Base-by-base conservation (phyloP, 2,329 filamentous ascomycete species). In the Aspergillus jensenii region DNA sequence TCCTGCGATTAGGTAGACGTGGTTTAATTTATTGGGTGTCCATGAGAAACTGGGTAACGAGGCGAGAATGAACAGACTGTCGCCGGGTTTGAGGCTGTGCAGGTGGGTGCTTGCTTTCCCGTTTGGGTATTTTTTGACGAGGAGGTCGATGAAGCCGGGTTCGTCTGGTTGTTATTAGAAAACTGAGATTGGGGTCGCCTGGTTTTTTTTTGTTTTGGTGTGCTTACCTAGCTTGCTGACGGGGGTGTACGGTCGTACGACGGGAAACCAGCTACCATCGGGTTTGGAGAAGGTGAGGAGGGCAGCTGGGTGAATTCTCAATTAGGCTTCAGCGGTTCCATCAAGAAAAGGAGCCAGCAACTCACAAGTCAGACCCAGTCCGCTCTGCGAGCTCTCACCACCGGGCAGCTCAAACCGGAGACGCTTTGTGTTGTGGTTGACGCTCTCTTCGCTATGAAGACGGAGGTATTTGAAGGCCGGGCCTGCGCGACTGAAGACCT, bases 121-220 rank as follows among this genome's bases (percentile, higher is more conserved):
- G 52, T 81, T 74, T 2, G 87, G 87, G 65, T 90, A 91, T 57
- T 82, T 78, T 72, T 90, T 91, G 14, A 91, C 81, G 46, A 90
- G 75, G 17, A 90, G 76, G 9, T 89, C 86, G 6, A 91, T 65
- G 56, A 77, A 78, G 6, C 87, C 87, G 2, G 79, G 78, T 39
- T 85, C 78, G 39, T 85, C 83, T 82, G 68, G 14, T 53, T 9
- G 15, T 59, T 53, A 40, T 53, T 46, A 27, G 17, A 25, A 33
- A 37, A 33, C 9, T 14, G 14, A 6, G 8, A 11, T 31, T 31
- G 27, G 45, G 43, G 11, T 15, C 7, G 21, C 3, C 21, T 7
- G 17, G 5, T 3, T 17, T 21, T 14, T 17, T 17, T 17, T 17
- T 17, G 17, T 17, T 17, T 17, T 17, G 17, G 17, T 17, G 17